Evolutionary conservation across 2,329 filamentous ascomycete species (phyloP), one percentile per base, ranked within the genome.

Genomic region (Colletotrichum sublineola): DNA sequence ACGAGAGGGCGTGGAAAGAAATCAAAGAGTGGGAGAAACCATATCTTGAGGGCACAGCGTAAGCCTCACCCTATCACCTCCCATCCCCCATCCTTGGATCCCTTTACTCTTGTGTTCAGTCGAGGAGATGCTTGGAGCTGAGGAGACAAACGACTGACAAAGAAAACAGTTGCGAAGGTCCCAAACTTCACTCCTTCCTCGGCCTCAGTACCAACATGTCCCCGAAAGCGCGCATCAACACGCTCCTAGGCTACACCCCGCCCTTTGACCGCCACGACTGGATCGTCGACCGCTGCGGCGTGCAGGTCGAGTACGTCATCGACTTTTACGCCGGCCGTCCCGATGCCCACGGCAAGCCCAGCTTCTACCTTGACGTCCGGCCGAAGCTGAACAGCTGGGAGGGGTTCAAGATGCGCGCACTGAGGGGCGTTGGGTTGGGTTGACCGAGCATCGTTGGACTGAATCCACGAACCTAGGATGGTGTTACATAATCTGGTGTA

Each of bases 261-360:
- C 96, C 96, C 1, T 99, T 99, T 82, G 96, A 99, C 83, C 88
- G 96, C 38, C 96, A 99, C 81, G 96, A 99, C 82, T 99, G 96
- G 96, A 91, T 98, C 33, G 92, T 99, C 46, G 95, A 99, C 82
- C 88, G 96, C 63, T 98, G 96, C 80, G 96, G 93, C 40, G 92
- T 86, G 29, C 90, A 90, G 78, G 85, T 99, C 61, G 96, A 98
- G 78, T 99, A 99, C 80, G 93, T 99, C 50, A 99, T 99, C 81
- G 96, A 99, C 82, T 99, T 99, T 78, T 99, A 99, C 80, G 91
- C 94, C 6, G 96, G 96, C 0, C 85, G 88, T 7, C 82, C 83
- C 3, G 79, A 79, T 36, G 80, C 81, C 2, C 76, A 79, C 24
- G 78, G 80, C 36, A 81, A 83, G 76, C 83, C 86, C 7, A 92